Conservation (phyloP, 176 grass and related monocot genomes). For the Cenchrus americanus region DNA sequence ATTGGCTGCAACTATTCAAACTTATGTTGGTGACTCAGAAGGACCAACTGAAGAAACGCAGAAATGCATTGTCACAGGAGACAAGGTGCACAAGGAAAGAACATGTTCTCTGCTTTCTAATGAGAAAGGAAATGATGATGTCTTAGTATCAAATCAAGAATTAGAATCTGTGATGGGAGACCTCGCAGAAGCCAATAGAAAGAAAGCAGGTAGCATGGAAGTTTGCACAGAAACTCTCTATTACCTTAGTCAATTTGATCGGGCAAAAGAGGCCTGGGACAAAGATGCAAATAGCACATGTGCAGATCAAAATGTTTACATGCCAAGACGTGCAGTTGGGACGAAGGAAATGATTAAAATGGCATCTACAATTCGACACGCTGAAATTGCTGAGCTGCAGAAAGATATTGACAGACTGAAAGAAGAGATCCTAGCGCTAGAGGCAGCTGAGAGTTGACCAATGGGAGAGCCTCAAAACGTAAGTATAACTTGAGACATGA, state of each 20-base stretch:
- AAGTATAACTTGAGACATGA: background rate
- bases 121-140: background rate
- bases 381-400: background rate
- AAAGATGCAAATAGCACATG: conserved; percentile 5
- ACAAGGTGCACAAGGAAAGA: conserved; percentile 1
- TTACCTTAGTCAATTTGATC: conserved; percentile 28
- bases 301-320: conserved; percentile 3
- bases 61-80: background rate
- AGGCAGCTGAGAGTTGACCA: background rate
- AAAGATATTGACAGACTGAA: background rate
- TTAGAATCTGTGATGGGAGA: background rate
- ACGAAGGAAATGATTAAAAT: background rate
- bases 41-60: background rate
- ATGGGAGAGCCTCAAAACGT: background rate
- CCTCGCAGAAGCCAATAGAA: background rate
- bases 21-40: background rate
- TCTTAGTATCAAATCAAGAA: background rate
- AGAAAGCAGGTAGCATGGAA: background rate
- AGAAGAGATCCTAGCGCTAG: background rate
- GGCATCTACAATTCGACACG: background rate
- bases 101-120: background rate
- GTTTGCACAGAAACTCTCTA: conserved; percentile 37
- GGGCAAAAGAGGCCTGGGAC: background rate
- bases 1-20: background rate
- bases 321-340: background rate